Evolutionary conservation across 1,284 basidiomycete species (phyloP).

Genomic region (Wallemia mellicola): DNA sequence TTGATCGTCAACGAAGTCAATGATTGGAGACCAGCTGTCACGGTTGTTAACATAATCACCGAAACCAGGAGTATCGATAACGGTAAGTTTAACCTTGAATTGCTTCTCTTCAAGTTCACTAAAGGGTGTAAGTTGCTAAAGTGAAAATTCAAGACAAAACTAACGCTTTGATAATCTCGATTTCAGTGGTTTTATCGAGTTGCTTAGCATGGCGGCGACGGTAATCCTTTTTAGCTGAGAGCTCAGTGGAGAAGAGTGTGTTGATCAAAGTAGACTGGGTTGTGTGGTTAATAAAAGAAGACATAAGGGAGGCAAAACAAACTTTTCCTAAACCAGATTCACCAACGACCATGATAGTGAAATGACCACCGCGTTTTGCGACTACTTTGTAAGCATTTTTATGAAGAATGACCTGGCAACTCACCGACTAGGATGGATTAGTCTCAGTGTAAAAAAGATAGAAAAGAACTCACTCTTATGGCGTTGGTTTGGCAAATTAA

Average conservation of each 20-base stretch:
- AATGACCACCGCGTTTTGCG: slow-evolving; percentile 83
- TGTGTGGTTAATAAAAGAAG: neutral
- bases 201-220: slow-evolving; percentile 71
- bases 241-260: slow-evolving; percentile 94
- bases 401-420: slow-evolving; percentile 3
- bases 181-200: slow-evolving; percentile 93
- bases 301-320: slow-evolving; percentile 1
- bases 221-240: slow-evolving; percentile 78
- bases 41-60: slow-evolving; percentile 99
- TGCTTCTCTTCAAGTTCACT: slow-evolving; percentile 73
- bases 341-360: slow-evolving; percentile 98
- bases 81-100: slow-evolving; percentile 96
- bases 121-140: slow-evolving; percentile 8
- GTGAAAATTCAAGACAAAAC: neutral
- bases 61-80: slow-evolving; percentile 95
- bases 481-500: slow-evolving; percentile 93
- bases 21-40: slow-evolving; percentile 88
- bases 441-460: neutral
- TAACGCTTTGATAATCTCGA: slow-evolving; percentile 68
- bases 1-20: slow-evolving; percentile 99
- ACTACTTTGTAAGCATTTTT: slow-evolving; percentile 22
- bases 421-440: slow-evolving; percentile 4
- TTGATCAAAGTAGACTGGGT: slow-evolving; percentile 62
- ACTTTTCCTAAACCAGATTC: slow-evolving; percentile 72
- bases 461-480: slow-evolving; percentile 10